Percentiles rank a stretch among this genome's conserved stretches.
Conservation (phyloP, 192 early-diverging fungal species). For the Podila epicladia region DNA sequence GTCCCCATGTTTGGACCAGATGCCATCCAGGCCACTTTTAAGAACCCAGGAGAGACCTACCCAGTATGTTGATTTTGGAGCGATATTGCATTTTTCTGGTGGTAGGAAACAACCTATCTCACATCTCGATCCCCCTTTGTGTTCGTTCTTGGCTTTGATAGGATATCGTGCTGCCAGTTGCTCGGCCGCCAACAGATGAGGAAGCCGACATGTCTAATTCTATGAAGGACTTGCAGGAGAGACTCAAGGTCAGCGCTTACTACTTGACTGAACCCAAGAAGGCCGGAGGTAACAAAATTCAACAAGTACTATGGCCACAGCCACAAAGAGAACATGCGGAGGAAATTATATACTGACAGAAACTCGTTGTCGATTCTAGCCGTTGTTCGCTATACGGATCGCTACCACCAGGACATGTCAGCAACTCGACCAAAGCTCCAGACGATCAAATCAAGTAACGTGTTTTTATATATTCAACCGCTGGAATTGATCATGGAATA, state of each 20-base stretch:
- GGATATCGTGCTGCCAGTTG: constrained; percentile 38
- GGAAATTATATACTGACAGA: no score
- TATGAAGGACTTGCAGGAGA: constrained; percentile 28
- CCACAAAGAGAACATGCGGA: no score
- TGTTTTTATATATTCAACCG: background rate
- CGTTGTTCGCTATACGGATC: constrained; percentile 41
- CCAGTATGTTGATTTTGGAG: constrained; percentile 16
- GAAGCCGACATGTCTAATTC: constrained; percentile 27
- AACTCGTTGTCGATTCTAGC: constrained; percentile 10
- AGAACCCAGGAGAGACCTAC: constrained; percentile 45
- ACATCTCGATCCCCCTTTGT: background rate
- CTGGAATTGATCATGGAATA: background rate
- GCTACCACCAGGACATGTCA: constrained; percentile 41
- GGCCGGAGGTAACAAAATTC: constrained; percentile 15
- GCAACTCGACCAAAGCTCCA: constrained; percentile 29
- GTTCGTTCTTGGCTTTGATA: background rate
- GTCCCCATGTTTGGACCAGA: constrained; percentile 45
- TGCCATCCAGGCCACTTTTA: constrained; percentile 43
- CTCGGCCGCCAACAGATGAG: constrained; percentile 19
- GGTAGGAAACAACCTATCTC: background rate
- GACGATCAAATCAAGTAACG: constrained; percentile 41
- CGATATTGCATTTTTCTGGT: background rate
- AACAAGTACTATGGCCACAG: no score
- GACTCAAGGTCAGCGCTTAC: constrained; percentile 25
- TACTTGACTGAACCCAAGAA: constrained; percentile 50